These are phyloP conservation scores for Globisporangium solare DNA, from an alignment of 352 stramenopile genomes.

Conservation along the genomic window DNA sequence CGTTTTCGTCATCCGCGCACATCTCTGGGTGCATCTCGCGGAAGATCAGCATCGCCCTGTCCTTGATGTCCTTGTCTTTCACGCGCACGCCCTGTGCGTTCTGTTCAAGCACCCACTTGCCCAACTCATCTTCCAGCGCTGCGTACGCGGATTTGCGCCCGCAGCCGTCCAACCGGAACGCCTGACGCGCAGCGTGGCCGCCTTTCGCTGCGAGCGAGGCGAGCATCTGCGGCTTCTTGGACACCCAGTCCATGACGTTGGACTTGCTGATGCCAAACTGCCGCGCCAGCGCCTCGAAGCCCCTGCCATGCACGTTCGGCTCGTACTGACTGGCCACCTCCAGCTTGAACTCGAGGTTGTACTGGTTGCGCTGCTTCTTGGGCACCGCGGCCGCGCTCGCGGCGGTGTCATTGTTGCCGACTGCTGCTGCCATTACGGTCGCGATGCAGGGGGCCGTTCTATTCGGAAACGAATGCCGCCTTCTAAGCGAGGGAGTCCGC, in stretches of 20 bases:
- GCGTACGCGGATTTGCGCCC: conserved; percentile 15
- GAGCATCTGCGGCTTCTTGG: conserved; percentile 10
- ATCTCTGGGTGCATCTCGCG: conserved; percentile 7
- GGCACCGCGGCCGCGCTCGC: background rate
- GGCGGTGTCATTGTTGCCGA: background rate
- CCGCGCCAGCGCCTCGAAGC: conserved; percentile 17
- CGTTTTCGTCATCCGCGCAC: background rate
- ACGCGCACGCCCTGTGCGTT: conserved; percentile 11
- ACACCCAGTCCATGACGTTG: conserved; percentile 17
- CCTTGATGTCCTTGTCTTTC: conserved; percentile 14
- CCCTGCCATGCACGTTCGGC: conserved; percentile 3
- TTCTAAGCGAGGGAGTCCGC: conserved; percentile 6
- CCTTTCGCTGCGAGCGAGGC: conserved; percentile 4
- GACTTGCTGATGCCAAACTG: conserved; percentile 17
- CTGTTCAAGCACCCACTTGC: conserved; percentile 10
- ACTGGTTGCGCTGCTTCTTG: conserved; percentile 15
- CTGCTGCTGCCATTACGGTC: background rate
- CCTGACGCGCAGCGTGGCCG: conserved; percentile 1
- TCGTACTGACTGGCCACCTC: conserved; percentile 15
- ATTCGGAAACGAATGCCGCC: conserved; percentile 1
- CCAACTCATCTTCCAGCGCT: conserved; percentile 14
- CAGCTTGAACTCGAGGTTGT: conserved; percentile 23
- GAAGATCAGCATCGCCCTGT: conserved; percentile 12
- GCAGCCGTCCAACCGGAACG: conserved; percentile 14
- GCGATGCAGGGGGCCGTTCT: background rate